Percentiles rank a stretch among this genome's conserved stretches.
These are phyloP conservation scores for Ophiostoma tasmaniense DNA, from an alignment of 2,329 filamentous ascomycete species.

Conservation along the genomic window DNA sequence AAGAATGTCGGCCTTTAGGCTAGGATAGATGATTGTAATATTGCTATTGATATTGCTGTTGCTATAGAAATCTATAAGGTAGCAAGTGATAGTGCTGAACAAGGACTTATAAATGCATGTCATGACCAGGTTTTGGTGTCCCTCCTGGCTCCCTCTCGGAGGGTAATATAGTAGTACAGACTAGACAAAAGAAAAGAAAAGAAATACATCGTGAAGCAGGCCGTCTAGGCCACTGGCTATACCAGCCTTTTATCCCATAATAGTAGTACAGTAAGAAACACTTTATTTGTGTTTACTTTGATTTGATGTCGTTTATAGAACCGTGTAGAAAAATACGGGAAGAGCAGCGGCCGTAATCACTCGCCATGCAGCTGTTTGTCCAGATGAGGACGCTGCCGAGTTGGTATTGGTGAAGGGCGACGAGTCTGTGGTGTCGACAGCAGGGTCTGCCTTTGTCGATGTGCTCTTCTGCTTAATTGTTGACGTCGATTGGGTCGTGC, in stretches of 20 bases:
- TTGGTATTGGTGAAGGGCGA: slow-evolving; percentile 21
- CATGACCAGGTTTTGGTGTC: neutral
- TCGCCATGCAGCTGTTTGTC: neutral
- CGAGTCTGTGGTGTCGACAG: slow-evolving; percentile 17
- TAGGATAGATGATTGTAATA: neutral
- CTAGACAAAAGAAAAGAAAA: neutral
- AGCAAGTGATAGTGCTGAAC: neutral
- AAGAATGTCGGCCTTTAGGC: neutral
- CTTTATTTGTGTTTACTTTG: too few relatives aligned
- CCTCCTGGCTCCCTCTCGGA: neutral
- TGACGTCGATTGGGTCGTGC: neutral
- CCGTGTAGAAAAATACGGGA: slow-evolving; percentile 3
- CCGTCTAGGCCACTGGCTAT: neutral
- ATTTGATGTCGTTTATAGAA: neutral
- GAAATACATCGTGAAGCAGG: neutral
- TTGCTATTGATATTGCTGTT: neutral
- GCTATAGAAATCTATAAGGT: neutral
- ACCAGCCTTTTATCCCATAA: neutral
- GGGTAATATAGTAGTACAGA: neutral
- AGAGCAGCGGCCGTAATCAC: neutral
- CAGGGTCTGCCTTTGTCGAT: neutral
- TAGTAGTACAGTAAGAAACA: neutral
- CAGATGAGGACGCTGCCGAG: neutral
- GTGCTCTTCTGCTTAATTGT: slow-evolving; percentile 5
- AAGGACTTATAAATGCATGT: neutral